Percentiles rank a stretch among this genome's conserved stretches.
Evolutionary conservation across 148 eudicot species (phyloP).

Genomic region (Camellia japonica): DNA sequence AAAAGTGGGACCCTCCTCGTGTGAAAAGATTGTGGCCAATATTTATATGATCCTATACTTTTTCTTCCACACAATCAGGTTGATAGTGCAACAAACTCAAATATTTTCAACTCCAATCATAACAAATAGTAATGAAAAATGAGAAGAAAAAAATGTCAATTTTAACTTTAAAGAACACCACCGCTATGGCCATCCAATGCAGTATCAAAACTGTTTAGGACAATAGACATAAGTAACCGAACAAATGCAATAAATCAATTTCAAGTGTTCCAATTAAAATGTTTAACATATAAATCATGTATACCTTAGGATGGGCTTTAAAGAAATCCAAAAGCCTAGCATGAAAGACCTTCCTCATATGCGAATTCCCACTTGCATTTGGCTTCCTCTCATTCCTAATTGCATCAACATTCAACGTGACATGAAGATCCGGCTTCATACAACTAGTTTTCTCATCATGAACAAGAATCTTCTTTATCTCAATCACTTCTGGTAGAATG

Average conservation of each 20-base stretch:
- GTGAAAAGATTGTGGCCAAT: no score
- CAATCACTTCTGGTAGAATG: slow-evolving; percentile 65
- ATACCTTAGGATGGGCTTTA: slow-evolving; percentile 66
- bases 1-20: no score
- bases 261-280: neutral
- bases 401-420: slow-evolving; percentile 39
- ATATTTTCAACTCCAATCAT: neutral
- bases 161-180: no score
- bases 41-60: no score
- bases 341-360: slow-evolving; percentile 49
- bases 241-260: neutral
- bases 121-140: no score
- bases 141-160: no score
- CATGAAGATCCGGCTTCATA: slow-evolving; percentile 69
- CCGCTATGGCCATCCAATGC: no score
- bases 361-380: slow-evolving; percentile 32
- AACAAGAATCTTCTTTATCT: slow-evolving; percentile 48
- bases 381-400: slow-evolving; percentile 31
- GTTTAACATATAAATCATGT: neutral
- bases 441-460: slow-evolving; percentile 59
- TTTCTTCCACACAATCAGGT: neutral
- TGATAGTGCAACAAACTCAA: neutral
- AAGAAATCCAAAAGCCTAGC: slow-evolving; percentile 43
- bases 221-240: no score
- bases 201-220: no score